Conservation (phyloP, 768 basidiomycete species). For the Kwoniella sp. region DNA sequence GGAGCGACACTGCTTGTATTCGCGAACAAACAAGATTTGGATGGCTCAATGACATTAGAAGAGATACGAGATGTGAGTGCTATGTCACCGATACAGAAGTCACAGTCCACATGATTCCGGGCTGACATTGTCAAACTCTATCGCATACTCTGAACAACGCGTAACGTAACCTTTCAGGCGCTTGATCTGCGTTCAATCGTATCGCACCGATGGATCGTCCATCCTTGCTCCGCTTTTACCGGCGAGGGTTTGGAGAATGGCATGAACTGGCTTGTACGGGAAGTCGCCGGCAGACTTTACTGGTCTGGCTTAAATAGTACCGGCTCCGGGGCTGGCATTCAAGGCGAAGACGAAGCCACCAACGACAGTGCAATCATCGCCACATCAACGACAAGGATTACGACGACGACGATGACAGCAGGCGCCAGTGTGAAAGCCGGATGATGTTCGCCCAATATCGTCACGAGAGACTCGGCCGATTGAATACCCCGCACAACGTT, state of each 20-base stretch:
- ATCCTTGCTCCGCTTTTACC: slow-evolving; percentile 88
- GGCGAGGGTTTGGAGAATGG: slow-evolving; percentile 81
- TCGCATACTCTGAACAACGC: too few species aligned
- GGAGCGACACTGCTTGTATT: slow-evolving; percentile 96
- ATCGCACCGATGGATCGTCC: slow-evolving; percentile 86
- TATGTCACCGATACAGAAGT: too few species aligned
- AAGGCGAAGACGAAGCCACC: background rate
- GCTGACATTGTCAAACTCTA: too few species aligned
- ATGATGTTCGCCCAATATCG: too few species aligned
- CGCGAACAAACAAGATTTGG: slow-evolving; percentile 96
- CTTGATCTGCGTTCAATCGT: slow-evolving; percentile 77
- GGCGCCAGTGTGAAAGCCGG: too few species aligned
- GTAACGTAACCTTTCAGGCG: too few species aligned
- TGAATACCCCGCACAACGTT: too few species aligned
- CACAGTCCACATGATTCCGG: too few species aligned
- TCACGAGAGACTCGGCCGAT: too few species aligned
- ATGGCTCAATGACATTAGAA: slow-evolving; percentile 74
- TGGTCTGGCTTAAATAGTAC: slow-evolving; percentile 54
- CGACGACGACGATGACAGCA: background rate
- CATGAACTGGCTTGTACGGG: slow-evolving; percentile 86
- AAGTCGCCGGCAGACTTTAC: slow-evolving; percentile 84
- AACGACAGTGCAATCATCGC: too few species aligned
- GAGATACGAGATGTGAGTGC: slow-evolving; percentile 80
- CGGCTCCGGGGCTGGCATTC: background rate
- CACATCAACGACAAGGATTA: too few species aligned